Conservation (phyloP, 2,329 filamentous ascomycete species). For the Apiospora koreana region DNA sequence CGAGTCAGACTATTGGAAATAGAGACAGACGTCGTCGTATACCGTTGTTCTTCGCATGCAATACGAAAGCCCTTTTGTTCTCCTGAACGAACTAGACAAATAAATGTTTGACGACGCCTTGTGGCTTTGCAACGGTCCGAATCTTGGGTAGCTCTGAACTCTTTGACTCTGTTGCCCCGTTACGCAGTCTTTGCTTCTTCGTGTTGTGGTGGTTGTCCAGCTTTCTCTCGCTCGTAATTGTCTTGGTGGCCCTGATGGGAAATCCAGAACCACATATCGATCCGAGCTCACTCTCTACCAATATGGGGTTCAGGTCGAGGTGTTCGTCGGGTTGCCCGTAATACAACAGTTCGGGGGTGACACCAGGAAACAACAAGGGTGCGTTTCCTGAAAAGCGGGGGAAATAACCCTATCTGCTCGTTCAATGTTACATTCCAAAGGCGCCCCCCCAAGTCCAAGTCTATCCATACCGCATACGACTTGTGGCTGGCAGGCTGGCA, state of each 20-base stretch:
- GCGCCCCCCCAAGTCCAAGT: neutral
- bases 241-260: neutral
- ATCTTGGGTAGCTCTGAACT: neutral
- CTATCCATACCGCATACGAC: neutral
- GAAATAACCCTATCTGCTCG: neutral
- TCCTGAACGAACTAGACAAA: neutral
- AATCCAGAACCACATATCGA: no score
- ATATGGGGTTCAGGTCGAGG: no score
- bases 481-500: neutral
- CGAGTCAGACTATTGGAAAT: neutral
- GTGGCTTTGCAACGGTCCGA: neutral
- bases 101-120: neutral
- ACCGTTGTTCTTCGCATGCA: neutral
- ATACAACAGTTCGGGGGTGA: neutral
- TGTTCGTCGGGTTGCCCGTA: no score
- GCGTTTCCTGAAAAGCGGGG: neutral
- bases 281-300: no score
- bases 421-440: neutral
- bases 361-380: neutral
- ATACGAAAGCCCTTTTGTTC: neutral
- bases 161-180: neutral
- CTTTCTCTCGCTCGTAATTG: neutral
- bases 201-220: neutral
- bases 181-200: neutral
- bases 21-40: no score